Percentiles rank a stretch among this genome's conserved stretches.
Evolutionary conservation across 306 rosid genomes (phyloP).

Genomic region (Parietaria judaica): DNA sequence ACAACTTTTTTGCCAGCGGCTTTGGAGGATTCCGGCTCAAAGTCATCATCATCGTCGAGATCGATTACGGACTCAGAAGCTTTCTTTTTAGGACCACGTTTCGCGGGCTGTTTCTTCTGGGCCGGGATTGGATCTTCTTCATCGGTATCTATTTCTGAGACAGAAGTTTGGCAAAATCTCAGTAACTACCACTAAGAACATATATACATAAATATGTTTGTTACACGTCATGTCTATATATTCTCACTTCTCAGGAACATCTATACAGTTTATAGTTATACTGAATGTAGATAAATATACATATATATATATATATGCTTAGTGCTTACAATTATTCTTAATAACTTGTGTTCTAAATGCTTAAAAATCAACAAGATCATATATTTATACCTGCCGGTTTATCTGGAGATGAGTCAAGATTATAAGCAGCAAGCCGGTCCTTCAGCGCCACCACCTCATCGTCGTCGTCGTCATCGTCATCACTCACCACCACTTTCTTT

Average conservation of each 20-base stretch:
- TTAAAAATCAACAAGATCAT: background rate
- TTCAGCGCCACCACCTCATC: conserved; percentile 63
- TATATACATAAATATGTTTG: too few relatives aligned
- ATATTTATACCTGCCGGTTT: conserved; percentile 38
- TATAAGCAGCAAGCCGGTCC: conserved; percentile 92
- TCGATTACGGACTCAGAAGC: conserved; percentile 24
- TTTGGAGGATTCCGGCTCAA: conserved; percentile 22
- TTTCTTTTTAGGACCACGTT: conserved; percentile 49
- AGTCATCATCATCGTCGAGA: conserved; percentile 31
- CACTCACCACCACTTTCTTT: conserved; percentile 18
- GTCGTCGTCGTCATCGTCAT: conserved; percentile 34
- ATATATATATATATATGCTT: too few relatives aligned
- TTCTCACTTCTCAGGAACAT: too few relatives aligned
- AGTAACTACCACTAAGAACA: too few relatives aligned
- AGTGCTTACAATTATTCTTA: too few relatives aligned
- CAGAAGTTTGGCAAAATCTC: background rate
- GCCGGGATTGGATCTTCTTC: conserved; percentile 33
- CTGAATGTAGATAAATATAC: too few relatives aligned
- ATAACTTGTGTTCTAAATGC: too few relatives aligned
- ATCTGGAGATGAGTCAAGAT: conserved; percentile 62
- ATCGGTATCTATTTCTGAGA: conserved; percentile 33
- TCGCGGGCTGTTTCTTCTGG: conserved; percentile 38
- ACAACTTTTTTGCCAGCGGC: conserved; percentile 48
- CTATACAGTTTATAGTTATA: too few relatives aligned
- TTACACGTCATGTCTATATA: too few relatives aligned